phyloP scores from a whole-genome alignment of 208 protist species.

The Wallacemonas sp. region DNA sequence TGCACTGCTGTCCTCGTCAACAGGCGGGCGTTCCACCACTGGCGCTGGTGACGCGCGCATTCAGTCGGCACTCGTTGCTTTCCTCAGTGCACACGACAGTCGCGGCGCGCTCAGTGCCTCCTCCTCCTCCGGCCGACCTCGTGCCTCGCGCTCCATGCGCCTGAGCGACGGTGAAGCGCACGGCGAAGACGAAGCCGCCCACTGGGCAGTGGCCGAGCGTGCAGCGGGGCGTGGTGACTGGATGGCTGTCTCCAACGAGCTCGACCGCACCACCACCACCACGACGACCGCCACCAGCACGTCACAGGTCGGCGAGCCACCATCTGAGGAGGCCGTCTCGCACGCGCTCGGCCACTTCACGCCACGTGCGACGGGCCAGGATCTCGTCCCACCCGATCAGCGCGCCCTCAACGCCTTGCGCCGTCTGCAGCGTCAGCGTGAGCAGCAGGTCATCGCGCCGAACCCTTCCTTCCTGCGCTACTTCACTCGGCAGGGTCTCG shows the following conservation, averaged over 20 bases:
- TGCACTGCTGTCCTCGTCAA: neutral
- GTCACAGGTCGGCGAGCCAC: too few species aligned
- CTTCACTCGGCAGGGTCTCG: conserved; percentile 72
- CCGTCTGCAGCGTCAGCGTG: conserved; percentile 38
- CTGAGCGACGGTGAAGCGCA: neutral
- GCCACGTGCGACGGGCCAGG: conserved; percentile 15
- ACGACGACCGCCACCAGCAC: too few species aligned
- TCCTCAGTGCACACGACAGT: neutral
- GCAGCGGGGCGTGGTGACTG: neutral
- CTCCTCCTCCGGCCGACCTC: neutral
- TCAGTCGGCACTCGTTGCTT: neutral
- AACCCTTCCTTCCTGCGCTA: conserved; percentile 82
- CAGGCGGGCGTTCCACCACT: too few species aligned
- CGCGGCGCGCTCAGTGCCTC: neutral
- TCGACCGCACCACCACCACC: too few species aligned
- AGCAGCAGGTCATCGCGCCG: conserved; percentile 40
- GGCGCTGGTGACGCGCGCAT: neutral
- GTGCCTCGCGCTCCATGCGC: neutral
- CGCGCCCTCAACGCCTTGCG: conserved; percentile 30
- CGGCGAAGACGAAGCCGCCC: neutral
- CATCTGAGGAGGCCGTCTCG: conserved; percentile 9
- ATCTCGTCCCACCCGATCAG: conserved; percentile 20
- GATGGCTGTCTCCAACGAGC: neutral
- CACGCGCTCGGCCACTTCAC: conserved; percentile 24
- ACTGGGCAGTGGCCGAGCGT: neutral